These are phyloP conservation scores for Paramecium octaurelia DNA, from an alignment of 73 alveolate species.

Conservation along the genomic window DNA sequence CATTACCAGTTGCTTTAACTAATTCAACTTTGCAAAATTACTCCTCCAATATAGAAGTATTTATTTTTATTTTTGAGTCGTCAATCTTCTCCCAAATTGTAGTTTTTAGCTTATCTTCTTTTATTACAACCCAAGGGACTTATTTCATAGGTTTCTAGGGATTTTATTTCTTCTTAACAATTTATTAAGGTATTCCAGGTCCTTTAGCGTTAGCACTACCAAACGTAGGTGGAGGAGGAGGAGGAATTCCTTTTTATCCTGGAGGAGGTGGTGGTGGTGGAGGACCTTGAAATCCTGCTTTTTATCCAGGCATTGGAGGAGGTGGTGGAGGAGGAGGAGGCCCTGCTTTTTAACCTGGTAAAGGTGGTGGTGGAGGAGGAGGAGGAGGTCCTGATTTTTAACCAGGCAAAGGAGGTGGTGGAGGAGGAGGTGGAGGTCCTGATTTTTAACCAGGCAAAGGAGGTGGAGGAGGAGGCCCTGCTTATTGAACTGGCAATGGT, in stretches of 20 bases:
- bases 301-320: conserved; percentile 48
- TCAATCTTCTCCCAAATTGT: conserved; percentile 19
- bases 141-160: conserved; percentile 51
- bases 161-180: conserved; percentile 14
- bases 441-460: background rate
- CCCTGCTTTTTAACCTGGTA: background rate
- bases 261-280: conserved; percentile 54
- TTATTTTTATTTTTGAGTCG: background rate
- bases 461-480: conserved; percentile 50
- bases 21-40: conserved; percentile 4
- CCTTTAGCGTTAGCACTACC: background rate
- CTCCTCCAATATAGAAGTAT: background rate
- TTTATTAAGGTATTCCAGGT: background rate
- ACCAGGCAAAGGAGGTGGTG: background rate
- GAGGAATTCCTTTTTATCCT: background rate
- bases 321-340: conserved; percentile 20
- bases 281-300: background rate
- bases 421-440: background rate
- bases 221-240: background rate
- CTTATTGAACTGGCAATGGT: background rate
- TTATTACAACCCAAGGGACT: conserved; percentile 55
- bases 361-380: conserved; percentile 70
- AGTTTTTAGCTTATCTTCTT: conserved; percentile 35
- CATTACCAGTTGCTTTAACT: background rate
- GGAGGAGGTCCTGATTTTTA: conserved; percentile 9